Evolutionary conservation across 495 filamentous ascomycete genomes (phyloP).

Genomic region (Cercophora sp.): DNA sequence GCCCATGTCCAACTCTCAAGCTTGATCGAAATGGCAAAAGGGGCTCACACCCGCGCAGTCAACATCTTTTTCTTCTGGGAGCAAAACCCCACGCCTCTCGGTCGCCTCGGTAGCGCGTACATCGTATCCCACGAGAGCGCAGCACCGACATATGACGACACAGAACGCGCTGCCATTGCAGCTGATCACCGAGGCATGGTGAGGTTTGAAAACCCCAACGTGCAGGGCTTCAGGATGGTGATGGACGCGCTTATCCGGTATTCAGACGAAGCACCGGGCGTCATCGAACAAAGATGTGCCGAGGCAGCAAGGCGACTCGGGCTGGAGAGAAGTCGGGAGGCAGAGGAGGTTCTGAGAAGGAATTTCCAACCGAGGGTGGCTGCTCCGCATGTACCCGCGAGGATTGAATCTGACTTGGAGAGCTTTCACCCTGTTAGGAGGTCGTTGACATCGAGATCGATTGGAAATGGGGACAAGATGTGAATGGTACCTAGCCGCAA

Average conservation of each 20-base stretch:
- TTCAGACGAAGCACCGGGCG: background rate
- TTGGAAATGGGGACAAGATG: too few species aligned
- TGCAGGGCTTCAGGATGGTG: constrained; percentile 6
- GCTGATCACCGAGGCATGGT: constrained; percentile 11
- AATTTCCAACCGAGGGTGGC: too few species aligned
- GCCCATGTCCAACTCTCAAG: too few species aligned
- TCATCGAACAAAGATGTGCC: background rate
- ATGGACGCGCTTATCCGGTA: constrained; percentile 10
- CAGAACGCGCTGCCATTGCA: constrained; percentile 9
- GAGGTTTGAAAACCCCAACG: constrained; percentile 3
- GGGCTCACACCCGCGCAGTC: too few species aligned
- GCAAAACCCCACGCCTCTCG: background rate
- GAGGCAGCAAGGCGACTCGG: background rate
- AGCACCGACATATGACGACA: constrained; percentile 7
- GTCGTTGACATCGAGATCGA: too few species aligned
- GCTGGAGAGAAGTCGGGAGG: background rate
- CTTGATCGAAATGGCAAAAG: too few species aligned
- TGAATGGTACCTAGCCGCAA: too few species aligned
- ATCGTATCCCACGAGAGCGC: constrained; percentile 8
- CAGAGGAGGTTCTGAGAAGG: background rate
- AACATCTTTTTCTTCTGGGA: constrained; percentile 13
- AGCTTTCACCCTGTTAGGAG: too few species aligned
- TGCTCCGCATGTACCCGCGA: too few species aligned
- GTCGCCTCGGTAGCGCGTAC: background rate
- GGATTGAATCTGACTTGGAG: too few species aligned